Percentiles rank a stretch among this genome's conserved stretches.
Evolutionary conservation across 1,139 yeast genomes (phyloP).

Genomic region (Eremothecium gossypii): DNA sequence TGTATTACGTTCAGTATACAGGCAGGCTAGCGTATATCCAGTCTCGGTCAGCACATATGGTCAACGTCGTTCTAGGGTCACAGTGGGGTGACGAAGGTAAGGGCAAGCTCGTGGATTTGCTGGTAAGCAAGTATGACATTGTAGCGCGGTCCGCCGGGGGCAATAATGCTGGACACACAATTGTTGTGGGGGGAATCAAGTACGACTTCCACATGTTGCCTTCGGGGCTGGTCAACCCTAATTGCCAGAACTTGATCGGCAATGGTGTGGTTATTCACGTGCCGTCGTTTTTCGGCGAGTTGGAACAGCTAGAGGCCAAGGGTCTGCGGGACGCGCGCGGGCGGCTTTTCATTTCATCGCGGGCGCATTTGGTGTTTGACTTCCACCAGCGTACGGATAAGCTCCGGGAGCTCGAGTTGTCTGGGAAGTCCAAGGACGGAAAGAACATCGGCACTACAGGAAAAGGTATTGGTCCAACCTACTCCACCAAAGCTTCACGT

Average conservation of each 20-base stretch:
- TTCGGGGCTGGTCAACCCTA: conserved; percentile 89
- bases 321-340: conserved; percentile 64
- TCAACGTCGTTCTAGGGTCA: conserved; percentile 80
- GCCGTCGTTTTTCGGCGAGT: conserved; percentile 86
- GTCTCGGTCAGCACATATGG: conserved; percentile 24
- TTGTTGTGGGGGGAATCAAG: conserved; percentile 78
- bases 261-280: conserved; percentile 95
- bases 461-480: conserved; percentile 98
- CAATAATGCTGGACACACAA: conserved; percentile 97
- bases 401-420: conserved; percentile 85
- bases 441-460: conserved; percentile 98
- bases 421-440: conserved; percentile 48
- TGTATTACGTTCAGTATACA: conserved; percentile 4
- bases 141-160: conserved; percentile 99
- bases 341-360: conserved; percentile 77
- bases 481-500: conserved; percentile 92
- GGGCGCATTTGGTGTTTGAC: conserved; percentile 95
- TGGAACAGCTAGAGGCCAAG: conserved; percentile 69
- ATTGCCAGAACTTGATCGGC: conserved; percentile 83
- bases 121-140: conserved; percentile 89
- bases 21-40: not conserved
- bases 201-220: conserved; percentile 99
- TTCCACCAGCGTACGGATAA: conserved; percentile 97
- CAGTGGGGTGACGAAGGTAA: conserved; percentile 99
- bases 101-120: conserved; percentile 89